phyloP scores from a whole-genome alignment of 75 land plant genomes.

The Pinus tabuliformis region DNA sequence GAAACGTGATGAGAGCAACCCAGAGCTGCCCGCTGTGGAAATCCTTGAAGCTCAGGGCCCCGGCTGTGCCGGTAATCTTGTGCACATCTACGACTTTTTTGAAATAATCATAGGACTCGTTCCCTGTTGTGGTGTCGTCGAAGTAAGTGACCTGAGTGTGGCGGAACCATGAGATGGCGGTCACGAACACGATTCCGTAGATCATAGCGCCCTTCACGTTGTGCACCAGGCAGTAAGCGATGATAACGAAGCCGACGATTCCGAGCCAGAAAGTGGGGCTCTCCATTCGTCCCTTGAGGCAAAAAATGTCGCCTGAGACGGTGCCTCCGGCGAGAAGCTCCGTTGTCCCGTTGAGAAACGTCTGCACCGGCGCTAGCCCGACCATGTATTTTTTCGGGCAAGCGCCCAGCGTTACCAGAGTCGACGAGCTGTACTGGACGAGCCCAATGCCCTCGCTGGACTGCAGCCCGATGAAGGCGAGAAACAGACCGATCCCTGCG shows the following conservation, averaged over 20 bases:
- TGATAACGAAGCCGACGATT: conserved; percentile 28
- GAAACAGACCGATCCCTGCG: conserved; percentile 80
- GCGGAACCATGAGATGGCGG: conserved; percentile 21
- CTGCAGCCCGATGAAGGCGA: conserved; percentile 83
- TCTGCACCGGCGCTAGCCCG: conserved; percentile 49
- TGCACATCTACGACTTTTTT: conserved; percentile 24
- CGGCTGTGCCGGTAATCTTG: conserved; percentile 19
- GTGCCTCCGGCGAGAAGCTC: conserved; percentile 40
- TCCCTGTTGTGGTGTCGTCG: conserved; percentile 16
- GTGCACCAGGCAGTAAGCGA: conserved; percentile 18
- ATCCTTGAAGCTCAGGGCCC: conserved; percentile 23
- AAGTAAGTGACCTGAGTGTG: conserved; percentile 22
- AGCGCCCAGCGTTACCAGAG: conserved; percentile 33
- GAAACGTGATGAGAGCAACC: conserved; percentile 29
- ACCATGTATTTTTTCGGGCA: conserved; percentile 24
- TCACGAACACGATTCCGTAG: conserved; percentile 30
- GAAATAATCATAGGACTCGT: conserved; percentile 17
- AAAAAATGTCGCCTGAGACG: conserved; percentile 22
- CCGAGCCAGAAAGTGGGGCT: conserved; percentile 34
- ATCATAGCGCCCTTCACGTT: conserved; percentile 24
- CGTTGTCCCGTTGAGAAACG: conserved; percentile 31
- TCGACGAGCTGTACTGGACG: conserved; percentile 51
- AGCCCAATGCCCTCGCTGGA: conserved; percentile 62
- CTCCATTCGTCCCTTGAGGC: conserved; percentile 21
- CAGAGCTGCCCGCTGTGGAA: conserved; percentile 13